A percentile compares a stretch with the other conserved stretches of the same genome.
phyloP scores from a whole-genome alignment of 2,329 filamentous ascomycete species.

The Alternaria ventricosa region DNA sequence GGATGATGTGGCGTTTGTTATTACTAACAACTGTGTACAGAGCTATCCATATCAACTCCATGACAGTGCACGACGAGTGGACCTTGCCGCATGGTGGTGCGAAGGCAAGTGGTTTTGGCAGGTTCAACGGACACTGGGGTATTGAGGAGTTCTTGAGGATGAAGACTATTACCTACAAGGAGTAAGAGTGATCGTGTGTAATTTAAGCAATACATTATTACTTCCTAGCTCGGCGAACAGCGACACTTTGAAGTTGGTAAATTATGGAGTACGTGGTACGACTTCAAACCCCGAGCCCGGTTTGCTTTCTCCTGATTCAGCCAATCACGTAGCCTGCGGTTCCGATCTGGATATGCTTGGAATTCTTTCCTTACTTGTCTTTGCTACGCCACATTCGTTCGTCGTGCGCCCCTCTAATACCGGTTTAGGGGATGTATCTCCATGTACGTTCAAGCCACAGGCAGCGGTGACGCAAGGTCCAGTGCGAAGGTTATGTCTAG shows the following conservation, averaged over 20 bases:
- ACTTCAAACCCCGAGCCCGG: background rate
- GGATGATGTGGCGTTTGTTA: background rate
- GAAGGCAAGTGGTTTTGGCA: constrained; percentile 58
- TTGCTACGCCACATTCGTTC: background rate
- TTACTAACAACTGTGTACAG: constrained; percentile 19
- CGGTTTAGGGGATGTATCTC: background rate
- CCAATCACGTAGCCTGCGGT: background rate
- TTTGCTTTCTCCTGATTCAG: background rate
- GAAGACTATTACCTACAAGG: constrained; percentile 52
- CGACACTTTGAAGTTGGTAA: background rate
- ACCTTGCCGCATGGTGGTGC: constrained; percentile 57
- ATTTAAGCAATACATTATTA: no score
- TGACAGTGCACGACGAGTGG: constrained; percentile 59
- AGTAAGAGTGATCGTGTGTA: constrained; percentile 16
- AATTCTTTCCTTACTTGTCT: background rate
- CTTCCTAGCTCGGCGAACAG: no score
- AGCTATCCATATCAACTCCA: constrained; percentile 60
- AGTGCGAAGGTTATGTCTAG: background rate
- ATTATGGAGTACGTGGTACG: background rate
- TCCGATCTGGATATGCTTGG: background rate
- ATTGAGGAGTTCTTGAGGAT: constrained; percentile 55
- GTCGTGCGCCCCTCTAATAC: background rate
- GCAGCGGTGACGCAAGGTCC: background rate
- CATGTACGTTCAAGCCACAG: background rate
- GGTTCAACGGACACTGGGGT: constrained; percentile 55